Conservation (phyloP, 2,329 filamentous ascomycete species). For the Leptographium procerum region DNA sequence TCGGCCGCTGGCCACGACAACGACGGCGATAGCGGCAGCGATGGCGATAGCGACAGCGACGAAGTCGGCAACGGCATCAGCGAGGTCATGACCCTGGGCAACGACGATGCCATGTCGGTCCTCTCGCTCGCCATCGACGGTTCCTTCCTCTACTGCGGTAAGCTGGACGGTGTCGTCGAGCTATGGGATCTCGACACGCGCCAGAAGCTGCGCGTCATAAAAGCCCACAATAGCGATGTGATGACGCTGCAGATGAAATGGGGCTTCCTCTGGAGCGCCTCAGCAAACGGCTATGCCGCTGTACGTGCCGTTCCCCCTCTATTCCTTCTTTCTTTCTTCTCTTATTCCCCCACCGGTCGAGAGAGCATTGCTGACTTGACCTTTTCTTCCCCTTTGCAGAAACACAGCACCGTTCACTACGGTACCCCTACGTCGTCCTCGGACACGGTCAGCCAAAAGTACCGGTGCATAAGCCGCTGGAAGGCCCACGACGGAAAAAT, state of each 20-base stretch:
- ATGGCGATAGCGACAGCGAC: slow-evolving; percentile 26
- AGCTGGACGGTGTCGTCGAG: slow-evolving; percentile 78
- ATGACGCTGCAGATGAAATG: slow-evolving; percentile 79
- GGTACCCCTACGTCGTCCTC: slow-evolving; percentile 39
- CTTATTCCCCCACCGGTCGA: too few relatives aligned
- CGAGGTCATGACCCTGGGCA: slow-evolving; percentile 55
- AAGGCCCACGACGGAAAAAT: slow-evolving; percentile 75
- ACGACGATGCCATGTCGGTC: slow-evolving; percentile 51
- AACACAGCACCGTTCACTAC: slow-evolving; percentile 56
- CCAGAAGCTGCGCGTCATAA: slow-evolving; percentile 79
- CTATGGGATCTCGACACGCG: slow-evolving; percentile 95
- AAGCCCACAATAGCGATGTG: slow-evolving; percentile 68
- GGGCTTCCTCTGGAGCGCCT: slow-evolving; percentile 76
- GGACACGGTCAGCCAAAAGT: slow-evolving; percentile 43
- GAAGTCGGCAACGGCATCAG: slow-evolving; percentile 37
- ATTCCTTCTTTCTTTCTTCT: neutral
- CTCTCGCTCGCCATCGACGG: slow-evolving; percentile 79
- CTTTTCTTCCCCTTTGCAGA: slow-evolving; percentile 26
- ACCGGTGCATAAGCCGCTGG: slow-evolving; percentile 23
- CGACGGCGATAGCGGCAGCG: slow-evolving; percentile 32
- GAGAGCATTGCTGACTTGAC: neutral
- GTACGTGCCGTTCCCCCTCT: slow-evolving; percentile 48
- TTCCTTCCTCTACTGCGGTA: slow-evolving; percentile 84
- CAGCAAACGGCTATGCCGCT: slow-evolving; percentile 77
- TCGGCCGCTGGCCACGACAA: slow-evolving; percentile 16